Conservation (phyloP, 345 rosid genomes). For the Bruguiera sexangula region DNA sequence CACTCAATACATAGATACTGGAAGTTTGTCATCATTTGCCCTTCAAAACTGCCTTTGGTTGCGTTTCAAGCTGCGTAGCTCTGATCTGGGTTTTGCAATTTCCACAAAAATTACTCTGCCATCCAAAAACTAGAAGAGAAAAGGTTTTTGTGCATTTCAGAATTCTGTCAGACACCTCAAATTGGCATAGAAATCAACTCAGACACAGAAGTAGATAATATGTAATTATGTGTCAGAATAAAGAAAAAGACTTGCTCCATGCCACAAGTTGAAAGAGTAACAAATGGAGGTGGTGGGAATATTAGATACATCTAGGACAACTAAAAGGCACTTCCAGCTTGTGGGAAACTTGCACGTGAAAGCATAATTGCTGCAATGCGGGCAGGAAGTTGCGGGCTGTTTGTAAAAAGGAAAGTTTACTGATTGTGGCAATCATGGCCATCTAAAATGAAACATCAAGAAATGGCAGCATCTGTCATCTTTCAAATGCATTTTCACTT, state of each 20-base stretch:
- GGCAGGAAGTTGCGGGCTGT: neutral
- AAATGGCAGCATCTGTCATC: neutral
- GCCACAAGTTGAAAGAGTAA: too few species aligned
- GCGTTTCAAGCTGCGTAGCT: conserved; percentile 35
- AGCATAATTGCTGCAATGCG: neutral
- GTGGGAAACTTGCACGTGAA: neutral
- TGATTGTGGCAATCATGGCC: neutral
- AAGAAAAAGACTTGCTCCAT: too few species aligned
- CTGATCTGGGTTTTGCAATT: conserved; percentile 59
- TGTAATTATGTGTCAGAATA: too few species aligned
- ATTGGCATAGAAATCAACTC: neutral
- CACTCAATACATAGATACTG: neutral
- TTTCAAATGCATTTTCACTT: neutral
- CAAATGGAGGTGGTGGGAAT: neutral
- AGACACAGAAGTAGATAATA: too few species aligned
- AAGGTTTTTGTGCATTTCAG: neutral
- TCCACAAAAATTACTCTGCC: conserved; percentile 88
- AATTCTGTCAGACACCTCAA: neutral
- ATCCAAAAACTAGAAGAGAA: conserved; percentile 53
- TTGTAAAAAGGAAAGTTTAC: neutral
- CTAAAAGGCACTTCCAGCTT: neutral
- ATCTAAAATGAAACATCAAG: neutral
- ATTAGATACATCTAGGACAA: neutral
- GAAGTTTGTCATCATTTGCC: too few species aligned
- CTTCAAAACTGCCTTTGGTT: conserved; percentile 27